Evolutionary conservation across 371 early-diverging fungal genomes (phyloP).

Genomic region (Sporodiniella umbellata): DNA sequence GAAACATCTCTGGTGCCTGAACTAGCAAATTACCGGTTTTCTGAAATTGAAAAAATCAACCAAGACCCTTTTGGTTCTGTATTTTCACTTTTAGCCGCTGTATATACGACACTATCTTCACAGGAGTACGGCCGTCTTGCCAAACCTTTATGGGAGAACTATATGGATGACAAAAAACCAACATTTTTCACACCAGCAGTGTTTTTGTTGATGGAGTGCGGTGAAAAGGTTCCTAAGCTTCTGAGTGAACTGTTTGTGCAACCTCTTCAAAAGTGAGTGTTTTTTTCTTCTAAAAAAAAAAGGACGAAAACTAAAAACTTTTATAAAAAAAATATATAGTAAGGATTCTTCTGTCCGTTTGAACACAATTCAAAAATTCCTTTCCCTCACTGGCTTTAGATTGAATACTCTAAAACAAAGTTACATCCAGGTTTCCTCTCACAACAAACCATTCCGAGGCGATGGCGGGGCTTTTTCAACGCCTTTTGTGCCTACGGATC

Average conservation of each 20-base stretch:
- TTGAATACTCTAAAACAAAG: conserved; percentile 53
- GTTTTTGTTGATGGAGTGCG: conserved; percentile 62
- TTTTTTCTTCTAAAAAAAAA: neutral
- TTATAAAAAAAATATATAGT: conserved; percentile 20
- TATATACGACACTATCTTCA: conserved; percentile 47
- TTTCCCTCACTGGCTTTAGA: conserved; percentile 49
- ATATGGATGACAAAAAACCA: conserved; percentile 44
- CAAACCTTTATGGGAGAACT: conserved; percentile 51
- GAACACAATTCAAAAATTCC: conserved; percentile 41
- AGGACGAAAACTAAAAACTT: too few species aligned
- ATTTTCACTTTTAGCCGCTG: conserved; percentile 54
- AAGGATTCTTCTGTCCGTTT: conserved; percentile 46
- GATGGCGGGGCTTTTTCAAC: conserved; percentile 51
- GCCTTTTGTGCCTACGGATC: conserved; percentile 58
- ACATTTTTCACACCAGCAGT: conserved; percentile 51
- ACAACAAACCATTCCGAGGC: conserved; percentile 56
- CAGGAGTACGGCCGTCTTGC: conserved; percentile 45
- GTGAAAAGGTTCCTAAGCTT: conserved; percentile 54
- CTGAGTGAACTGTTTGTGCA: conserved; percentile 37
- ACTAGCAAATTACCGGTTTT: conserved; percentile 35
- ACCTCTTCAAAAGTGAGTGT: conserved; percentile 50
- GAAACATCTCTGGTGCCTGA: conserved; percentile 12
- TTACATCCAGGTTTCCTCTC: conserved; percentile 46
- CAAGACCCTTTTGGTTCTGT: conserved; percentile 55
- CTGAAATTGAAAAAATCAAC: conserved; percentile 40